Base-by-base conservation (phyloP, 2,329 filamentous ascomycete species). In the Botryotinia narcissicola region DNA sequence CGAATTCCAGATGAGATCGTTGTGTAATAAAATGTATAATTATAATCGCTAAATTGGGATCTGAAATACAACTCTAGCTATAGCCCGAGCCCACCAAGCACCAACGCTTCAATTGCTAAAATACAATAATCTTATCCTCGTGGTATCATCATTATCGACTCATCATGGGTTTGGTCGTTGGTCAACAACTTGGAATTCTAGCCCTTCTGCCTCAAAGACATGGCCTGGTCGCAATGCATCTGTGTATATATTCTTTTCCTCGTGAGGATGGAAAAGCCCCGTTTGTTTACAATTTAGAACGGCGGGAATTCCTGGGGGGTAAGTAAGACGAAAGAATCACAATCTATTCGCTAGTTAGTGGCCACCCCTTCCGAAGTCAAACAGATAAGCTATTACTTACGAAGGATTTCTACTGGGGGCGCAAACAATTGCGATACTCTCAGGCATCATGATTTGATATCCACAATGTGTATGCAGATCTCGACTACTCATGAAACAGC, bases 351-450 rank as follows among this genome's bases (percentile, higher is more conserved):
- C 5, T 63, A 6, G n/a, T 79, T 68, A 79, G 74, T 40, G 20
- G 37, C 9, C 20, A 57, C n/a, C 6, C 37, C 14, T 10, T 46
- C 20, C 5, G 25, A 70, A 32, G 16, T 18, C 35, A 42, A 59
- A 7, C 32, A 35, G 57, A 35, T 42, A 5, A 7, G 25, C 12
- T 4, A 9, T 37, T 42, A 87, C 90, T 84, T 84, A 95, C 89
- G 90, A 92, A 62, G 92, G 93, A 51, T 87, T 86, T 79, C 92
- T 93, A 73, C 88, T 92, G 0, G 96, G 96, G 9, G 96, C 93
- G 83, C 96, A 99, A 57, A 99, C 96, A 79, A 99, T 97, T 6
- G 96, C 96, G 75, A 99, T 94, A 78, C 93, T 97, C 85, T 99
- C 96, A 0, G 94, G 92, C 83, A 98, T 89, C 94, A 98, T 98